Evolutionary conservation across 371 early-diverging fungal species (phyloP).

Genomic region (Apophysomyces ossiformis): DNA sequence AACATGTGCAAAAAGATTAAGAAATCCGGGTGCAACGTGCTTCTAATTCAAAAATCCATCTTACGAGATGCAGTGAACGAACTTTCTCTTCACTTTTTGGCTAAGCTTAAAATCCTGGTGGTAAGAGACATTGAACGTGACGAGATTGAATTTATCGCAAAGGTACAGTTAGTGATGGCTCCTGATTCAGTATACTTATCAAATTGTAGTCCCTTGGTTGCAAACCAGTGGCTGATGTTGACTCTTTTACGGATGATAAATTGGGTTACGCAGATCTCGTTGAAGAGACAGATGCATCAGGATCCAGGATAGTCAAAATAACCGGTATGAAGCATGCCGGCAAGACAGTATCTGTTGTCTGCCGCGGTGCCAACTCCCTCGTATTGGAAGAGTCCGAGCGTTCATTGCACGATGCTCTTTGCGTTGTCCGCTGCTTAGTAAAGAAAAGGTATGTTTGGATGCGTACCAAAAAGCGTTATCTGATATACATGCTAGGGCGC

Average conservation of each 20-base stretch:
- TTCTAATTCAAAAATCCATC: constrained; percentile 98
- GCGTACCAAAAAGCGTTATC: background rate
- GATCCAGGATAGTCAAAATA: constrained; percentile 88
- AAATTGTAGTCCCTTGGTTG: constrained; percentile 81
- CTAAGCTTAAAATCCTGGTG: constrained; percentile 96
- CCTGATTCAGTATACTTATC: background rate
- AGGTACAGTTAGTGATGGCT: constrained; percentile 40
- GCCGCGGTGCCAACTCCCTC: constrained; percentile 96
- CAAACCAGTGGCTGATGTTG: constrained; percentile 98
- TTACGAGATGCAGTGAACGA: constrained; percentile 97
- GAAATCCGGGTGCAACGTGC: constrained; percentile 95
- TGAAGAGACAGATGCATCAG: constrained; percentile 87
- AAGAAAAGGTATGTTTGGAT: constrained; percentile 74
- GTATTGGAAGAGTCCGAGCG: constrained; percentile 98
- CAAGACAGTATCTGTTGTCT: constrained; percentile 92
- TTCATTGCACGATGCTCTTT: constrained; percentile 97
- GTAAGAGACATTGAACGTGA: constrained; percentile 98
- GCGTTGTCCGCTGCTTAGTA: constrained; percentile 97
- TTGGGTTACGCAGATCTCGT: constrained; percentile 94
- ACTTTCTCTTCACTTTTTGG: constrained; percentile 95
- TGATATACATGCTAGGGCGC: constrained; percentile 39
- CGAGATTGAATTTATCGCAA: constrained; percentile 98
- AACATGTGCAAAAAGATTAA: constrained; percentile 99
- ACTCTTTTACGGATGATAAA: constrained; percentile 94
- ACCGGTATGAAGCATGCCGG: constrained; percentile 88